Base-by-base conservation (phyloP, 2,329 filamentous ascomycete species). In the Botrytis deweyae region DNA sequence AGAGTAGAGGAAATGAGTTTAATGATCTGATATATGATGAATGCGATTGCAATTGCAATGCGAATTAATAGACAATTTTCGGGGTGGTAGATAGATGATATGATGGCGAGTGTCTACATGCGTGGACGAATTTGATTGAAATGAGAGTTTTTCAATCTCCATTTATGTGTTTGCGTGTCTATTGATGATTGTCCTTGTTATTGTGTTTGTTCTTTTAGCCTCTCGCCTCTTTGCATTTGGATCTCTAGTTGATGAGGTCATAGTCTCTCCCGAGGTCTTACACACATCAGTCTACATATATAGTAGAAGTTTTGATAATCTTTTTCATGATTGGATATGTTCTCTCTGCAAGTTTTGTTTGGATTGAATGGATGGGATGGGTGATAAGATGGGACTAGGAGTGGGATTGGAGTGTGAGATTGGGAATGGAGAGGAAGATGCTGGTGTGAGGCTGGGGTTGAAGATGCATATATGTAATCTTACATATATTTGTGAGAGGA, bases 1-100 rank as follows among this genome's bases (percentile, higher is more conserved):
- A 49, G 46, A 46, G 38, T 64, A 71, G 69, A 71, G 42, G 69
- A 68, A n/a, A 68, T 14, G 66, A 58, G 10, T 52, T 52, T 40
- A 42, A 59, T 70, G 67, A 70, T 44, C 40, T 59, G 49, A 36
- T 61, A 70, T 70, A 20, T 29, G 20, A 70, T 38, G 64, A 29
- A 62, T 38, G 64, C 29, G 20, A 36, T 58, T 44, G 67, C 65
- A 25, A 42, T 20, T 70, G 67, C 67, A 46, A 67, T 40, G 29
- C 44, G 29, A 62, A 70, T 70, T 42, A 62, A 62, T 70, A 62
- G 67, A 62, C 55, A n/a, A 25, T 25, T 58, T 42, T 44, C 29
- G n/a, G 29, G 29, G n/a, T 20, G 36, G 40, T 38, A n/a, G 67
- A 70, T 62, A 22, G 40, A n/a, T 62, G 67, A 70, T 36, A 29